Evolutionary conservation across 129 eudicot species (phyloP).

Genomic region (Mikania micrantha): DNA sequence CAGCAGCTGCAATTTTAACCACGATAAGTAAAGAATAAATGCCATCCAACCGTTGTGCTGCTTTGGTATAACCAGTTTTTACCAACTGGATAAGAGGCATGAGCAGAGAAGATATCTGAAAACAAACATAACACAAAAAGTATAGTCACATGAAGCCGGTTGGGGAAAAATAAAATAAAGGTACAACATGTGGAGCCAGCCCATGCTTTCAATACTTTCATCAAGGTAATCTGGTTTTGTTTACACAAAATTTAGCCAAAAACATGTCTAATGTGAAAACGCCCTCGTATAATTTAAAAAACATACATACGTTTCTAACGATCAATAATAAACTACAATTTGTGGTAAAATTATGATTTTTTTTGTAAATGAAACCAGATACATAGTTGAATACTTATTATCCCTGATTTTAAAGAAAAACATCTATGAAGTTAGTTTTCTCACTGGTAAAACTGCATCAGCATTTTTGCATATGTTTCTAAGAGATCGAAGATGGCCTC

Average conservation of each 20-base stretch:
- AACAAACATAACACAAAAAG: neutral
- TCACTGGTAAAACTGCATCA: slow-evolving; percentile 66
- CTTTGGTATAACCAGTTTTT: slow-evolving; percentile 86
- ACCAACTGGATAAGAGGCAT: slow-evolving; percentile 68
- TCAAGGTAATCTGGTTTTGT: neutral
- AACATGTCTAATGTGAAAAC: neutral
- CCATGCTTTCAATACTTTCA: neutral
- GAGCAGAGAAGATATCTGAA: slow-evolving; percentile 68
- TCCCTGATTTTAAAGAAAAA: neutral
- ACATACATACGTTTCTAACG: neutral
- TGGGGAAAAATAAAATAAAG: neutral
- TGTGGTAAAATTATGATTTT: neutral
- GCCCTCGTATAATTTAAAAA: neutral
- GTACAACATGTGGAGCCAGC: neutral
- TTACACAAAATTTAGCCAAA: neutral
- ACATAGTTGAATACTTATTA: neutral
- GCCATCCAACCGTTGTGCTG: slow-evolving; percentile 90
- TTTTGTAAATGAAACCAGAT: neutral
- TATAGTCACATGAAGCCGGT: slow-evolving; percentile 6
- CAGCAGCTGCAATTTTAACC: slow-evolving; percentile 74
- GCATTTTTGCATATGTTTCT: slow-evolving; percentile 55
- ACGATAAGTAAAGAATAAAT: slow-evolving; percentile 69
- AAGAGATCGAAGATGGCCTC: slow-evolving; percentile 86
- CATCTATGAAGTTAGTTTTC: slow-evolving; percentile 19
- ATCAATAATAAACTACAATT: neutral